Conservation (phyloP, 2,329 filamentous ascomycete genomes). For the Chrysoporthe deuterocubensis region DNA sequence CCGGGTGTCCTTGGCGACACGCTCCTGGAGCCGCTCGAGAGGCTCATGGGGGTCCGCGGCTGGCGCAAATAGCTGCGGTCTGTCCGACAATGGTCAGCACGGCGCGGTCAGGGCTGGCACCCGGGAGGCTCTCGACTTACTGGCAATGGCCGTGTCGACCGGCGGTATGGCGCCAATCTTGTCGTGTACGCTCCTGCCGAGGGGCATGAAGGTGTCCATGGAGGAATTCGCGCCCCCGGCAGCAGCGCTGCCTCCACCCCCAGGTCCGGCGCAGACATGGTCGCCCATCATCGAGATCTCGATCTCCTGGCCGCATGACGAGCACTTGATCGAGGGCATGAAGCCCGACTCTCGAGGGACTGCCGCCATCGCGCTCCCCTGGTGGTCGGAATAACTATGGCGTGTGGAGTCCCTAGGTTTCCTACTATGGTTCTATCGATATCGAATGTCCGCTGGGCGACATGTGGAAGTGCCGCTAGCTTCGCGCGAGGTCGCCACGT, state of each 20-base stretch:
- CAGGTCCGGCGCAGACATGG: slow-evolving; percentile 67
- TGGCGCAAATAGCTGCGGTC: slow-evolving; percentile 59
- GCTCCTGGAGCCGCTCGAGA: slow-evolving; percentile 61
- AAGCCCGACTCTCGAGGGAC: slow-evolving; percentile 67
- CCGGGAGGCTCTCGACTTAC: slow-evolving; percentile 42
- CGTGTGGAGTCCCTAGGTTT: background rate
- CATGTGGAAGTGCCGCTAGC: background rate
- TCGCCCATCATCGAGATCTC: slow-evolving; percentile 87
- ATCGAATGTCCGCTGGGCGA: slow-evolving; percentile 2
- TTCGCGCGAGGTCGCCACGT: background rate
- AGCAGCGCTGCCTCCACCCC: slow-evolving; percentile 30
- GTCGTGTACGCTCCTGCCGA: slow-evolving; percentile 42
- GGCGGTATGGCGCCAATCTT: slow-evolving; percentile 51
- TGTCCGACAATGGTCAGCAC: slow-evolving; percentile 43
- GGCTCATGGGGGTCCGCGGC: slow-evolving; percentile 67
- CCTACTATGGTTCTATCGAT: background rate
- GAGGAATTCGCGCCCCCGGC: slow-evolving; percentile 28
- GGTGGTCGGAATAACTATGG: background rate
- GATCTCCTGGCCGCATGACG: slow-evolving; percentile 75
- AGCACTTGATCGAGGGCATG: slow-evolving; percentile 86
- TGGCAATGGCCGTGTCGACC: slow-evolving; percentile 57
- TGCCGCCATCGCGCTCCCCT: slow-evolving; percentile 46
- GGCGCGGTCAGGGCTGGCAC: background rate
- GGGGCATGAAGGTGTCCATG: slow-evolving; percentile 44
- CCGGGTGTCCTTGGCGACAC: slow-evolving; percentile 66